Evolutionary conservation across 306 rosid genomes (phyloP), one percentile per base, ranked within the genome.

Genomic region (Parietaria judaica): DNA sequence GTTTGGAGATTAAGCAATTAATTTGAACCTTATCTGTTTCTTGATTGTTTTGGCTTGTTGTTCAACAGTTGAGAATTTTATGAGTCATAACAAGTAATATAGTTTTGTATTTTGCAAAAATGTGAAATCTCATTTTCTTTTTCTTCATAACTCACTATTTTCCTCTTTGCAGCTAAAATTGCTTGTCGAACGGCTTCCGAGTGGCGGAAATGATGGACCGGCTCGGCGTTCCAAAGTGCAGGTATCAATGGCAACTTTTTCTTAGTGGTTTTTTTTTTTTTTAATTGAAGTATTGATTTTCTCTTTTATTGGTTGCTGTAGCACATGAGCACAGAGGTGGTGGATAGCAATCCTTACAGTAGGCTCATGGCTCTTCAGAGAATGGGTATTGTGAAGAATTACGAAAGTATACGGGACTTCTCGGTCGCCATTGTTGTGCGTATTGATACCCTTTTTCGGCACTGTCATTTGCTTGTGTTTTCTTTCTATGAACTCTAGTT

Each of bases 351-450:
- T 71, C 99, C 99, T 3, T 88, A 92, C 73, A 88, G 99, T 79
- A 73, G 99, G 76, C 95, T 92, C 63, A 92, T 92, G 99, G 99
- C 99, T 48, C 99, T 92, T 84, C 99, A 92, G 85, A 84, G 99
- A 62, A 92, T 88, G 96, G 99, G 97, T 46, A 88, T 92, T 66
- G 96, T 92, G 76, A 80, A 86, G 80, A 82, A 92, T 71, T 88
- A 92, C 59, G 96, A 88, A 73, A 85, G 95, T 52, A 92, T 92
- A 70, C 85, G 94, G 80, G 88, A 82, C 37, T 88, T 88, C 89
- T 88, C 99, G 4, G 81, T 92, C 72, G 95, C 99, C 81, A 88
- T 92, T 61, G 96, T 92, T 84, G 96, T 92, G 62, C 74, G 99
- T 86, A 81, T 71, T 69, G 63, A 73, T 83, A 68, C 84, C 79